phyloP scores from a whole-genome alignment of 1,284 basidiomycete genomes.

The Irpex sp. region DNA sequence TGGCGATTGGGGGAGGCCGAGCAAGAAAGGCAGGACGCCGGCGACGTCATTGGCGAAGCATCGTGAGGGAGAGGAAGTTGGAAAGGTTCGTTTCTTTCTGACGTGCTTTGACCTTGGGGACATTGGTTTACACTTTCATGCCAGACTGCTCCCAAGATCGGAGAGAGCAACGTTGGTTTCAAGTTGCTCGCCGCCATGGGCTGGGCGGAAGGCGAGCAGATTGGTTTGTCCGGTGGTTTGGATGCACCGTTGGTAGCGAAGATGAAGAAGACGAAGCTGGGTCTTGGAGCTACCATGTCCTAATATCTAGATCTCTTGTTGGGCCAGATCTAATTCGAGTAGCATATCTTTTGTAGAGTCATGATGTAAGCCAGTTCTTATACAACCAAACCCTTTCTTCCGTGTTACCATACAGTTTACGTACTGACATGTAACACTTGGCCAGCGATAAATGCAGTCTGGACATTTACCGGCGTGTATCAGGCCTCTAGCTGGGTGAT shows the following conservation, averaged over 20 bases:
- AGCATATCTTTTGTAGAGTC: too few relatives aligned
- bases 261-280: constrained; percentile 73
- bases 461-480: too few relatives aligned
- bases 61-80: constrained; percentile 73
- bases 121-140: not conserved
- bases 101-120: constrained; percentile 1
- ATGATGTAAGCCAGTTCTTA: too few relatives aligned
- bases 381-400: too few relatives aligned
- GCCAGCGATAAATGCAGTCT: too few relatives aligned
- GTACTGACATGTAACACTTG: too few relatives aligned
- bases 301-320: not conserved
- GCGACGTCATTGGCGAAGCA: constrained; percentile 37
- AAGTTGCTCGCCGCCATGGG: constrained; percentile 76
- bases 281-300: constrained; percentile 52
- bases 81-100: constrained; percentile 44
- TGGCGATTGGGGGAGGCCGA: constrained; percentile 15
- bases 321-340: too few relatives aligned
- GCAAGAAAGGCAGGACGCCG: constrained; percentile 25
- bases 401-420: too few relatives aligned
- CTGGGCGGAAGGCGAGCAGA: constrained; percentile 68
- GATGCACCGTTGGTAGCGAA: constrained; percentile 68
- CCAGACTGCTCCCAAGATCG: constrained; percentile 71
- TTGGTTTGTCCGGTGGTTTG: constrained; percentile 60
- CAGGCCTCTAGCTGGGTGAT: too few relatives aligned
- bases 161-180: constrained; percentile 70